Evolutionary conservation across 2,329 filamentous ascomycete genomes (phyloP).

Genomic region (Tothia fuscella): DNA sequence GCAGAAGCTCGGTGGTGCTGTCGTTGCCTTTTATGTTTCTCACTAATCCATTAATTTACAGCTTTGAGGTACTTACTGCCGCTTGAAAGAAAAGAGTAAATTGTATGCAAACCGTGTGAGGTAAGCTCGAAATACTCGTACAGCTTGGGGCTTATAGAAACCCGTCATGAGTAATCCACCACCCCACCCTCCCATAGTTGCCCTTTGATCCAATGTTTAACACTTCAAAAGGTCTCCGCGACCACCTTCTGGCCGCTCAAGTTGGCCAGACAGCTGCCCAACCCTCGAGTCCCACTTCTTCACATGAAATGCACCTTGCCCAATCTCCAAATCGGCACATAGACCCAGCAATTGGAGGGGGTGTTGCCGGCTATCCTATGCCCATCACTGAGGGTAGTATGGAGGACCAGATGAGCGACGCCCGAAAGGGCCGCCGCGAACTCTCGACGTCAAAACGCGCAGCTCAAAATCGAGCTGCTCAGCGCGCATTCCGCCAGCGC

Average conservation of each 20-base stretch:
- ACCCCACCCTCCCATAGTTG: too few species aligned
- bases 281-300: conserved; percentile 18
- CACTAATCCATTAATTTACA: too few species aligned
- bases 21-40: too few species aligned
- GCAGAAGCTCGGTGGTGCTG: too few species aligned
- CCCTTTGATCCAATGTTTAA: too few species aligned
- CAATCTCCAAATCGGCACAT: conserved; percentile 32
- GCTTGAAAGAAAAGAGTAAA: too few species aligned
- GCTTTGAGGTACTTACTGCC: too few species aligned
- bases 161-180: too few species aligned
- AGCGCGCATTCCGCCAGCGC: conserved; percentile 94
- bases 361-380: conserved; percentile 1
- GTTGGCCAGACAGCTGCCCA: conserved; percentile 29
- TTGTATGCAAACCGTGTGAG: too few species aligned
- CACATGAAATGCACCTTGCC: conserved; percentile 31
- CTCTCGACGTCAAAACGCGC: conserved; percentile 92
- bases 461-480: conserved; percentile 84
- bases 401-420: conserved; percentile 21
- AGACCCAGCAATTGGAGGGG: conserved; percentile 45
- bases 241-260: conserved; percentile 47
- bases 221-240: conserved; percentile 42
- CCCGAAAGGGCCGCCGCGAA: conserved; percentile 75
- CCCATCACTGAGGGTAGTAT: conserved; percentile 3
- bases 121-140: too few species aligned
- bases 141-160: too few species aligned